These are phyloP conservation scores for Fonsecaea erecta DNA, from an alignment of 2,329 filamentous ascomycete genomes.

Conservation along the genomic window DNA sequence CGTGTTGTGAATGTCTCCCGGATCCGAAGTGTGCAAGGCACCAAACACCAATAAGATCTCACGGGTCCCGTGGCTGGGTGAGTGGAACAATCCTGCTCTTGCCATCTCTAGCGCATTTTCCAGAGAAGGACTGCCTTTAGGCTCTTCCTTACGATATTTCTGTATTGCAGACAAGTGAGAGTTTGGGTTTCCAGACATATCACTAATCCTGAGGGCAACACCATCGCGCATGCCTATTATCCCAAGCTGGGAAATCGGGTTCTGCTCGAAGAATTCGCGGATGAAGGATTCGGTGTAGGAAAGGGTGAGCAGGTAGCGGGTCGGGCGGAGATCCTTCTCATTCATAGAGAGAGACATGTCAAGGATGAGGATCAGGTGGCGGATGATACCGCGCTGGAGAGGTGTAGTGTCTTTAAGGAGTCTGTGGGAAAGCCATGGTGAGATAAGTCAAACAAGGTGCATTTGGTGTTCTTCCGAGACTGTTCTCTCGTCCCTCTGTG, in stretches of 20 bases:
- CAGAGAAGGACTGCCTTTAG: constrained; percentile 74
- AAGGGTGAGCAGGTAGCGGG: constrained; percentile 78
- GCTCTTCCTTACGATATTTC: constrained; percentile 58
- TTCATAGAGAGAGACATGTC: constrained; percentile 93
- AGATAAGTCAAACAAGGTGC: constrained; percentile 7
- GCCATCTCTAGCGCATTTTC: constrained; percentile 98
- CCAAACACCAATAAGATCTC: constrained; percentile 93
- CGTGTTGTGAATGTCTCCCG: constrained; percentile 92
- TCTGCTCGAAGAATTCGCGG: constrained; percentile 95
- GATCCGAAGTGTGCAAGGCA: constrained; percentile 85
- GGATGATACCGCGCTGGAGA: constrained; percentile 93
- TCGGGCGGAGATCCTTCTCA: constrained; percentile 92
- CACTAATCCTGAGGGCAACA: constrained; percentile 80
- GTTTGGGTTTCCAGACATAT: constrained; percentile 87
- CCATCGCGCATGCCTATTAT: constrained; percentile 94
- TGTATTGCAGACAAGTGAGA: constrained; percentile 82
- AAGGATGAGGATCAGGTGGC: constrained; percentile 88
- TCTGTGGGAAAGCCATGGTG: constrained; percentile 52
- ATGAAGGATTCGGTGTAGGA: constrained; percentile 87
- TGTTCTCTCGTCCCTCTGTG: neutral
- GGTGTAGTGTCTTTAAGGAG: constrained; percentile 92
- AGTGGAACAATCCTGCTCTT: constrained; percentile 86
- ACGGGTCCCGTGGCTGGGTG: constrained; percentile 88
- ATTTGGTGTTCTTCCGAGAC: constrained; percentile 7
- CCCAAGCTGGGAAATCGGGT: constrained; percentile 93